Base-by-base conservation (phyloP, 2,329 filamentous ascomycete genomes). In the Onygena corvina region DNA sequence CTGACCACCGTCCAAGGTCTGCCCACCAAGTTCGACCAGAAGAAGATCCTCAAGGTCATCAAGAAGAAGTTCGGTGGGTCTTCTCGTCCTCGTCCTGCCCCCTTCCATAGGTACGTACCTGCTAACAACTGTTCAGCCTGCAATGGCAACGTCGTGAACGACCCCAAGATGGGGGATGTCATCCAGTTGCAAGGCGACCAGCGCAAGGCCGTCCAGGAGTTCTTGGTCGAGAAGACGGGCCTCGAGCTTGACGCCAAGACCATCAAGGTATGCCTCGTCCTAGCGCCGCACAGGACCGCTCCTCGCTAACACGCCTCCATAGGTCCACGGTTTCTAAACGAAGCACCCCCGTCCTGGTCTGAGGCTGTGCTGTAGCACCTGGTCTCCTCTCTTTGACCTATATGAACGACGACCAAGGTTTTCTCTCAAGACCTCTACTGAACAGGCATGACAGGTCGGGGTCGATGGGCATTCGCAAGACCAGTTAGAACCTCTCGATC, bases 31-130 rank as follows among this genome's bases (percentile, higher is more conserved):
- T 96, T 95, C 67, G 90, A 95, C 75, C 88, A 92, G 74, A 96
- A 95, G 82, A 95, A 95, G 77, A 95, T 98, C 70, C 83, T 98
- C 65, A 95, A 95, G 78, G 89, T 94, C 73, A 94, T 96, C 78
- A 96, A 96, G 83, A 96, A 96, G 81, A 92, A 94, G 70, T 96
- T 96, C 67, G 84, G 84, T 88, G 77, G 56, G 80, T 66, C n/a
- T n/a, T n/a, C n/a, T 30, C 36, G 14, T 12, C 21, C 23, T 30
- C 38, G 6, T 12, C 11, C 30, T 16, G 30, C 9, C 21, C 23
- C 21, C 30, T 27, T 23, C n/a, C 29, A 11, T 33, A 23, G 21
- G 47, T 46, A 9, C 9, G 14, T 33, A 4, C 55, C 27, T 29
- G 27, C 27, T 29, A 11, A 29, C 27, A 29, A 86, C 27, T 29